phyloP scores from a whole-genome alignment of 1,139 yeast species.

The Debaryomyces robertsiae region DNA sequence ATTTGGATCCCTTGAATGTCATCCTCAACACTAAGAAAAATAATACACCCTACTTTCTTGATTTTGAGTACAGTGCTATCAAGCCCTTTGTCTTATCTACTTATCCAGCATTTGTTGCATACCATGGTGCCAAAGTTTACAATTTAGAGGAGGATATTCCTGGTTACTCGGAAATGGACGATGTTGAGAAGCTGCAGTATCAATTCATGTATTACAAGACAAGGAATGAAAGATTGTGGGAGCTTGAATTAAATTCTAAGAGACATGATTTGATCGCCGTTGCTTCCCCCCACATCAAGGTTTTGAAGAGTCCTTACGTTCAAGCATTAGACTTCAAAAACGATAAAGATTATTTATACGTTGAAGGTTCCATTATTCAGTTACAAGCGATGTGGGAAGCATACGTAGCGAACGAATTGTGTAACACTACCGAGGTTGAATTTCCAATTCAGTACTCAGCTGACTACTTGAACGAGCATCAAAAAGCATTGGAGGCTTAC shows the following conservation, averaged over 20 bases:
- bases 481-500: slow-evolving; percentile 61
- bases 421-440: slow-evolving; percentile 37
- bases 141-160: slow-evolving; percentile 74
- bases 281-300: slow-evolving; percentile 74
- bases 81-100: slow-evolving; percentile 79
- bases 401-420: slow-evolving; percentile 65
- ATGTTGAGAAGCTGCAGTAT: slow-evolving; percentile 75
- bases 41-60: slow-evolving; percentile 56
- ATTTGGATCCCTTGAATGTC: slow-evolving; percentile 88
- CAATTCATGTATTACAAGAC: slow-evolving; percentile 86
- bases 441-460: slow-evolving; percentile 66
- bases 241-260: slow-evolving; percentile 65
- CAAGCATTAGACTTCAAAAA: slow-evolving; percentile 66
- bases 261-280: slow-evolving; percentile 72
- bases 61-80: slow-evolving; percentile 77
- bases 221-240: slow-evolving; percentile 90
- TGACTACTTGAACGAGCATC: slow-evolving; percentile 58
- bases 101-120: slow-evolving; percentile 81
- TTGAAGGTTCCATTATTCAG: slow-evolving; percentile 71
- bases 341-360: slow-evolving; percentile 63
- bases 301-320: slow-evolving; percentile 64
- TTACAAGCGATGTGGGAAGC: slow-evolving; percentile 76
- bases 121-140: slow-evolving; percentile 85
- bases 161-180: slow-evolving; percentile 65
- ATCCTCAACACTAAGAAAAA: slow-evolving; percentile 46